Base-by-base conservation (phyloP, 371 early-diverging fungal genomes). In the Mortierella sp. region DNA sequence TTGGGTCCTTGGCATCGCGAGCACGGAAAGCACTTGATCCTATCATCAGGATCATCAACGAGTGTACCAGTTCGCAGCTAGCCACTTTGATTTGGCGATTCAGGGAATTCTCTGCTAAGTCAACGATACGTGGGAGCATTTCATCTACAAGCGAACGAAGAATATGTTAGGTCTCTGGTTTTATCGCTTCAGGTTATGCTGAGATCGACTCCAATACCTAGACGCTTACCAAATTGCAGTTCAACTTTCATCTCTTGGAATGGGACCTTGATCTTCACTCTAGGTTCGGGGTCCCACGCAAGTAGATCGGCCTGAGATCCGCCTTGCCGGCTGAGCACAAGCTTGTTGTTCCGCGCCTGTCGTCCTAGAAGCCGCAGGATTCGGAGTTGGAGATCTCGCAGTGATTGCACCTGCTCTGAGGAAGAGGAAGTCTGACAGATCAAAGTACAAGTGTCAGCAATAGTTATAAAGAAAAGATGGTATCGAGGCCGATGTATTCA, bases 11-110 rank as follows among this genome's bases (percentile, higher is more conserved):
- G 1, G 76, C 59, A 56, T 78, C 80, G 1, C 81, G 72, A 10
- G 84, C 82, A 45, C 79, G 78, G 63, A 84, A 84, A 4, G 91
- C 92, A 55, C 82, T 88, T 31, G 83, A 84, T 3, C 93, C 94
- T 53, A 93, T 80, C 90, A 93, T 93, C 14, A 87, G 56, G 18
- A 92, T 66, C 8, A 91, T 81, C 1, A 91, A 55, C 1, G 89
- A 85, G 62, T 94, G 93, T n/a, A 94, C 62, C 2, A 93, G 71
- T 63, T 94, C 94, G 54, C 91, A 88, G 6, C 92, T 89, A 21
- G 91, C 91, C 0, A 91, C 84, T 61, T 93, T 93, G 46, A 88
- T 85, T 66, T 91, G 84, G 30, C 94, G 78, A 47, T 93, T 89
- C 2, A 92, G 86, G 0, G 93, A 90, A 31, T 81, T 82, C 67